Conservation (phyloP, 2,329 filamentous ascomycete species). For the Cladosporium sp. region DNA sequence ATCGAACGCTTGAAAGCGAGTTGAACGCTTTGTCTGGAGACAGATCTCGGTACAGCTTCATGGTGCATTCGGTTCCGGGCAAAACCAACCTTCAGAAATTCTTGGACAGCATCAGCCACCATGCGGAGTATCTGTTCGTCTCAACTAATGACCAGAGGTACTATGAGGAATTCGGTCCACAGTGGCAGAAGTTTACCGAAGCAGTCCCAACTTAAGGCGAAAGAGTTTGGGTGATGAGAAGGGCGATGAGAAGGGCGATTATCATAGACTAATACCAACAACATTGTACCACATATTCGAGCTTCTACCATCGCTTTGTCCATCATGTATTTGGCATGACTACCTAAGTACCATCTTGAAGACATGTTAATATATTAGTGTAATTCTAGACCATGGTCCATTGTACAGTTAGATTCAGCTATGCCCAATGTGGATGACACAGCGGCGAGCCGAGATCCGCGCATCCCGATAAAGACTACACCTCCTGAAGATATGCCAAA, state of each 20-base stretch:
- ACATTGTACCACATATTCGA: background rate
- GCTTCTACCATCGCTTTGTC: background rate
- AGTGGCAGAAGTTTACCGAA: slow-evolving; percentile 23
- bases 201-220: slow-evolving; percentile 12
- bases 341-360: background rate
- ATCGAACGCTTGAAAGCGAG: slow-evolving; percentile 4
- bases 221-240: background rate
- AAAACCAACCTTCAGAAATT: slow-evolving; percentile 21
- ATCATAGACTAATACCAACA: background rate
- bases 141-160: slow-evolving; percentile 20
- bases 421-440: slow-evolving; percentile 4
- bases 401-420: background rate
- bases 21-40: slow-evolving; percentile 20
- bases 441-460: slow-evolving; percentile 2
- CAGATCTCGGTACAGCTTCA: slow-evolving; percentile 21
- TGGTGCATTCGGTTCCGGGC: slow-evolving; percentile 26
- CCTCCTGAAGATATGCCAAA: background rate
- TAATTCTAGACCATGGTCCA: slow-evolving; percentile 14
- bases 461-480: slow-evolving; percentile 8
- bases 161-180: slow-evolving; percentile 22
- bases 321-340: background rate
- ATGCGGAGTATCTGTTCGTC: slow-evolving; percentile 24
- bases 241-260: background rate
- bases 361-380: background rate
- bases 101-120: slow-evolving; percentile 20